Evolutionary conservation across 2,329 filamentous ascomycete species (phyloP).

Genomic region (Parastagonospora nodorum): DNA sequence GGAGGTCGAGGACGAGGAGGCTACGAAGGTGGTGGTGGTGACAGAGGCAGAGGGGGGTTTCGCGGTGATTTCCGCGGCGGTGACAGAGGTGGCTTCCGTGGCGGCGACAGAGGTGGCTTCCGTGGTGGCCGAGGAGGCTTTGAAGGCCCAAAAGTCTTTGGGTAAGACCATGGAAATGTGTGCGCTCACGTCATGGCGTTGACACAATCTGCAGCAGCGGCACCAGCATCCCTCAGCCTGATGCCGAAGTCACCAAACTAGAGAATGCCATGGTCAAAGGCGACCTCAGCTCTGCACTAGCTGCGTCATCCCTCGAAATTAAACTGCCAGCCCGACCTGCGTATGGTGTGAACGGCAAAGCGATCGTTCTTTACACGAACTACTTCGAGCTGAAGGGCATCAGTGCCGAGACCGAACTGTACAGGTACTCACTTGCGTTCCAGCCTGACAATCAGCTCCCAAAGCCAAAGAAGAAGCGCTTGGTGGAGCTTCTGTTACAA

Average conservation of each 20-base stretch:
- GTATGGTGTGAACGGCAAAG: conserved; percentile 45
- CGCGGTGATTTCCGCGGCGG: conserved; percentile 19
- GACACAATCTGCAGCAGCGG: conserved; percentile 19
- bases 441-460: conserved; percentile 39
- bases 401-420: conserved; percentile 23
- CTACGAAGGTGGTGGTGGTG: conserved; percentile 13
- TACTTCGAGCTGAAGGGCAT: conserved; percentile 45
- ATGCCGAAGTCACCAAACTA: conserved; percentile 31
- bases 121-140: conserved; percentile 16
- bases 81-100: conserved; percentile 10
- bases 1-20: conserved; percentile 19
- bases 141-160: conserved; percentile 21
- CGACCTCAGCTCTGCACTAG: conserved; percentile 28
- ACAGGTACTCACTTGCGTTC: conserved; percentile 38
- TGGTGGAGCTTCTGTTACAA: conserved; percentile 54
- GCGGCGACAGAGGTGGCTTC: conserved; percentile 13
- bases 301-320: conserved; percentile 24
- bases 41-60: conserved; percentile 14
- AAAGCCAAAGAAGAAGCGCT: conserved; percentile 53
- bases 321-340: conserved; percentile 31
- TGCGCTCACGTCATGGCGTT: background rate
- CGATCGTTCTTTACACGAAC: conserved; percentile 50
- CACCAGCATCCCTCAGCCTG: conserved; percentile 39
- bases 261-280: conserved; percentile 41
- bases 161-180: conserved; percentile 18